Conservation (phyloP, 306 rosid genomes). For the Quercus cerris region DNA sequence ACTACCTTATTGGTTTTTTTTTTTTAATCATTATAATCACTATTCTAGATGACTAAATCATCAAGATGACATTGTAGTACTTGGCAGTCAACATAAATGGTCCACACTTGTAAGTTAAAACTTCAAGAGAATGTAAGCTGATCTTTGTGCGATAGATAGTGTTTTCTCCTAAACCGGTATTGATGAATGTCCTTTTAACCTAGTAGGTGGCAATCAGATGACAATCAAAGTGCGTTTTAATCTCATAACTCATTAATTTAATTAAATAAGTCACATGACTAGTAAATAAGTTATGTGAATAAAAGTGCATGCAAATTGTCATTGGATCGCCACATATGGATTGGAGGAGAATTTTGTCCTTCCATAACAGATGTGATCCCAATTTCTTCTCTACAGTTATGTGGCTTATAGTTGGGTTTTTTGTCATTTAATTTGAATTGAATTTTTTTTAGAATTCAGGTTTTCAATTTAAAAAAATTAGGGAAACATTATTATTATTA, state of each 20-base stretch:
- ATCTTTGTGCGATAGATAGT: not conserved
- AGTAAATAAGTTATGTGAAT: too few relatives aligned
- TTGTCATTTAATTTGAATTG: not conserved
- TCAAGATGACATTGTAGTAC: not conserved
- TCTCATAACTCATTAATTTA: too few relatives aligned
- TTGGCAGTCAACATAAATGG: not conserved
- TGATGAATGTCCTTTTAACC: too few relatives aligned
- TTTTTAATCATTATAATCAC: not conserved
- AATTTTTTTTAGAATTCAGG: constrained; percentile 7
- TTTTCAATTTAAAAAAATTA: constrained; percentile 1
- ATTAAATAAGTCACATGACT: too few relatives aligned
- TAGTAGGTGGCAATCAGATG: too few relatives aligned
- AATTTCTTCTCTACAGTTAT: constrained; percentile 11
- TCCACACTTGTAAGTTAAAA: constrained; percentile 24
- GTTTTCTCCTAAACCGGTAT: too few relatives aligned
- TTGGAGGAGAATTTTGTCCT: too few relatives aligned
- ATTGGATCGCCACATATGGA: too few relatives aligned
- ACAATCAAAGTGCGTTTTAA: too few relatives aligned
- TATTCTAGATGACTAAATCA: not conserved
- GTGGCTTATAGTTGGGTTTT: constrained; percentile 10
- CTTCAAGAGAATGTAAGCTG: constrained; percentile 72
- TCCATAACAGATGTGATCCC: not conserved
- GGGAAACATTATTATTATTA: too few relatives aligned
- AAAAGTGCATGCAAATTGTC: too few relatives aligned
- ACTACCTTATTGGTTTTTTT: not conserved